Percentiles rank a stretch among this genome's conserved stretches.
Evolutionary conservation across 495 filamentous ascomycete genomes (phyloP).

Genomic region (Aspergillus campestris): DNA sequence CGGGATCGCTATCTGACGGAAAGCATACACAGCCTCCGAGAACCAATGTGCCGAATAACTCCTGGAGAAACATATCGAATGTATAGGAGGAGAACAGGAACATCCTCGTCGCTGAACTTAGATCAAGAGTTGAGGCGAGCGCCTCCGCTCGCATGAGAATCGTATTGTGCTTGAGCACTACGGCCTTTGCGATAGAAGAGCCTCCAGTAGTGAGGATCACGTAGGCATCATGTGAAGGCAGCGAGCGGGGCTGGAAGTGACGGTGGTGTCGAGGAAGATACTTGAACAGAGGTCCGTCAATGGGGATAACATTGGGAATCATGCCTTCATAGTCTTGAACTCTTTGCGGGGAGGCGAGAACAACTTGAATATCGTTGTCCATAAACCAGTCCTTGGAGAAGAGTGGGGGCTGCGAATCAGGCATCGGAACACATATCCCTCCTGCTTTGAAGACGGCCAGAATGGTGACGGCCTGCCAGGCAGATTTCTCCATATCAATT

Average conservation of each 20-base stretch:
- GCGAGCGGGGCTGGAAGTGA: slow-evolving; percentile 6
- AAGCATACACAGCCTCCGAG: slow-evolving; percentile 40
- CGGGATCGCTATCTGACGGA: slow-evolving; percentile 21
- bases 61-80: slow-evolving; percentile 33
- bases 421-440: slow-evolving; percentile 35
- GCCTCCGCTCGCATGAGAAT: slow-evolving; percentile 37
- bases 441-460: slow-evolving; percentile 39
- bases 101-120: slow-evolving; percentile 43
- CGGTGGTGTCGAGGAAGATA: slow-evolving; percentile 17
- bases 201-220: slow-evolving; percentile 49
- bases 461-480: slow-evolving; percentile 31
- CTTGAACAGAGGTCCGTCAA: slow-evolving; percentile 31
- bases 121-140: slow-evolving; percentile 37
- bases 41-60: slow-evolving; percentile 32
- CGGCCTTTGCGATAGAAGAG: slow-evolving; percentile 30
- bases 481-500: slow-evolving; percentile 32
- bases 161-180: slow-evolving; percentile 31
- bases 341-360: slow-evolving; percentile 34
- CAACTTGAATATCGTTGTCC: slow-evolving; percentile 32
- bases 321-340: slow-evolving; percentile 26
- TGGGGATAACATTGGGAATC: slow-evolving; percentile 32
- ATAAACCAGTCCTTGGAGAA: slow-evolving; percentile 29
- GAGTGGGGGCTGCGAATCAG: slow-evolving; percentile 12
- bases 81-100: slow-evolving; percentile 49
- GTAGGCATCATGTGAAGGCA: slow-evolving; percentile 30